Conservation (phyloP, 2,329 filamentous ascomycete genomes). For the Sporothrix inflata region DNA sequence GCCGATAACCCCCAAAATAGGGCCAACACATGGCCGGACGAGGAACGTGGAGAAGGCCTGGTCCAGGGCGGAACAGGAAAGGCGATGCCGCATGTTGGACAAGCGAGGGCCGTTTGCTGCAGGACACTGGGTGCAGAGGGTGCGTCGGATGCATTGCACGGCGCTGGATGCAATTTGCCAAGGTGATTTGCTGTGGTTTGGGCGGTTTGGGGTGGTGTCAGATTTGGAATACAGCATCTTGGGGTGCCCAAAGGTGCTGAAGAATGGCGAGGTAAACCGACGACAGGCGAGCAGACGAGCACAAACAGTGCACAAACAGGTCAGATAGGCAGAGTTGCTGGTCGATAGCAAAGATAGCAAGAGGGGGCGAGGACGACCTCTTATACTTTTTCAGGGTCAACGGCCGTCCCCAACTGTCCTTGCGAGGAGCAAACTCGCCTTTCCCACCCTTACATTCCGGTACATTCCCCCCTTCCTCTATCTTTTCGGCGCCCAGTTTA, state of each 20-base stretch:
- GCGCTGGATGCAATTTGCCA: not conserved
- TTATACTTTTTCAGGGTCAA: constrained; percentile 23
- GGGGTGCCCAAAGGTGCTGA: not conserved
- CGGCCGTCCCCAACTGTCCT: not conserved
- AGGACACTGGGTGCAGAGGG: not conserved
- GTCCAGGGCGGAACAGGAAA: too few relatives aligned
- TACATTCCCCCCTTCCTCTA: not conserved
- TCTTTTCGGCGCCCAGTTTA: not conserved
- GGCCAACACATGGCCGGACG: not conserved
- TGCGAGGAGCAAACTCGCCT: not conserved
- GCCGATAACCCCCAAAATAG: not conserved
- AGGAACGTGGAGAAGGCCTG: not conserved
- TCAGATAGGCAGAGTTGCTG: not conserved
- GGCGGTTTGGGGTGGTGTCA: not conserved
- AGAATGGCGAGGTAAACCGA: not conserved
- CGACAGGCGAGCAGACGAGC: not conserved
- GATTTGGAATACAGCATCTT: constrained; percentile 13
- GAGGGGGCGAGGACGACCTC: constrained; percentile 6
- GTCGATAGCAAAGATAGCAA: constrained; percentile 23
- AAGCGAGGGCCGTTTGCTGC: not conserved
- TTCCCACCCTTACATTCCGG: not conserved
- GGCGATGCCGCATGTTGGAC: too few relatives aligned
- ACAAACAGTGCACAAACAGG: not conserved
- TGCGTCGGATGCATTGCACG: not conserved
- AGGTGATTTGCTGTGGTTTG: not conserved